phyloP scores from a whole-genome alignment of 805 yeast species.

The Lipomyces orientalis region DNA sequence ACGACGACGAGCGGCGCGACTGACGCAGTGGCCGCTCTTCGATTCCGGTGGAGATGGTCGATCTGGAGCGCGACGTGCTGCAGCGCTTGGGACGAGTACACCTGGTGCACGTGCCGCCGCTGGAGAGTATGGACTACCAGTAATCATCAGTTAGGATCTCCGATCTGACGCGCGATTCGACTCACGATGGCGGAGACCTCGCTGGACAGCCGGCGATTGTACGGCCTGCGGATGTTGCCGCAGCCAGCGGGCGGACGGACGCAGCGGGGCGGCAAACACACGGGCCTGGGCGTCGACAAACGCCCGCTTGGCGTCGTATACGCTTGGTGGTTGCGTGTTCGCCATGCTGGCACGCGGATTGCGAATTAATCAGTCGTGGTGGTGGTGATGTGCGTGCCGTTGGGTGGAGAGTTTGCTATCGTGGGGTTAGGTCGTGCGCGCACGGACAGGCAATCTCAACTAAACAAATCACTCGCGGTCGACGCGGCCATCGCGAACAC shows the following conservation, averaged over 20 bases:
- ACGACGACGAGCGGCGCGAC: slow-evolving; percentile 13
- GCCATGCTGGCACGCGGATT: neutral
- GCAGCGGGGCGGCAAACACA: slow-evolving; percentile 20
- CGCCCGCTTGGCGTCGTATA: slow-evolving; percentile 30
- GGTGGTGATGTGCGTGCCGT: no score
- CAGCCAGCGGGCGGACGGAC: slow-evolving; percentile 27
- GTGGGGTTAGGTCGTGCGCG: neutral
- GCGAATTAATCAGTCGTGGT: no score
- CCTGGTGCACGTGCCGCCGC: slow-evolving; percentile 13
- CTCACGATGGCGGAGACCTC: slow-evolving; percentile 22
- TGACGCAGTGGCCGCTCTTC: slow-evolving; percentile 7
- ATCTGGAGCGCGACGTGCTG: slow-evolving; percentile 36
- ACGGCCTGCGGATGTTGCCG: slow-evolving; percentile 17
- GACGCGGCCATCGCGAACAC: neutral
- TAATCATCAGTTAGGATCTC: neutral
- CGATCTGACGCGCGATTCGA: neutral
- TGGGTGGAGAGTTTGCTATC: neutral
- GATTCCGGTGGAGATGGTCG: slow-evolving; percentile 21
- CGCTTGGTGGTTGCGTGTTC: neutral
- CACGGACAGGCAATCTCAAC: neutral
- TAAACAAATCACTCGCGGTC: slow-evolving; percentile 3
- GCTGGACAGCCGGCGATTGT: slow-evolving; percentile 9
- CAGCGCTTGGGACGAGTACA: slow-evolving; percentile 29
- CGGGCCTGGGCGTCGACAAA: slow-evolving; percentile 35
- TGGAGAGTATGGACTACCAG: slow-evolving; percentile 26